These are phyloP conservation scores for Amborella trichopoda DNA, from an alignment of 164 flowering plant species.

Conservation along the genomic window DNA sequence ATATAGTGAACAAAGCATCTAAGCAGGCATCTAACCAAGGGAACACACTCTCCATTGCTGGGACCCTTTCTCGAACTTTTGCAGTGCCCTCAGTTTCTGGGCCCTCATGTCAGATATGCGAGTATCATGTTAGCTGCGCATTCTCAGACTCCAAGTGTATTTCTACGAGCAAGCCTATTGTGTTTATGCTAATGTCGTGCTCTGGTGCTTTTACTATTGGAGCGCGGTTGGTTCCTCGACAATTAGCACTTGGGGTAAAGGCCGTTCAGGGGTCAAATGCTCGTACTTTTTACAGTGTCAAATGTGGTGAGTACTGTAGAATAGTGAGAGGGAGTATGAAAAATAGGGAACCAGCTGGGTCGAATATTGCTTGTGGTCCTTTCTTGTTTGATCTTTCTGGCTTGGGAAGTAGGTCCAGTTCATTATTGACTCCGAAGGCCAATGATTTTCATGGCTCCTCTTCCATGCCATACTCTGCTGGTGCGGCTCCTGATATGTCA, in stretches of 20 bases:
- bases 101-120: conserved; percentile 60
- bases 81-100: conserved; percentile 77
- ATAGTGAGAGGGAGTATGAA: conserved; percentile 36
- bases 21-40: conserved; percentile 26
- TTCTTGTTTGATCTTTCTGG: conserved; percentile 18
- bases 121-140: conserved; percentile 42
- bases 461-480: conserved; percentile 20
- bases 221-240: conserved; percentile 29
- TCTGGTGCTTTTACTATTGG: conserved; percentile 18
- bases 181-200: conserved; percentile 31
- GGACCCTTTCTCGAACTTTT: conserved; percentile 58
- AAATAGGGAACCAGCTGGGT: conserved; percentile 19
- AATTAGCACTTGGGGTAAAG: too few relatives aligned
- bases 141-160: conserved; percentile 17
- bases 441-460: conserved; percentile 21
- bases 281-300: conserved; percentile 27
- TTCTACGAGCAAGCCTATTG: conserved; percentile 8
- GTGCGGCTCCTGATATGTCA: conserved; percentile 51
- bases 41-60: conserved; percentile 49
- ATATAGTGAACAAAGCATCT: too few relatives aligned
- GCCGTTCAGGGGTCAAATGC: too few relatives aligned
- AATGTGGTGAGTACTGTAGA: conserved; percentile 17
- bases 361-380: conserved; percentile 23
- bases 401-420: conserved; percentile 13
- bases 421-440: conserved; percentile 4